These are phyloP conservation scores for Onygenales sp. DNA, from an alignment of 2,329 filamentous ascomycete genomes.

Conservation along the genomic window DNA sequence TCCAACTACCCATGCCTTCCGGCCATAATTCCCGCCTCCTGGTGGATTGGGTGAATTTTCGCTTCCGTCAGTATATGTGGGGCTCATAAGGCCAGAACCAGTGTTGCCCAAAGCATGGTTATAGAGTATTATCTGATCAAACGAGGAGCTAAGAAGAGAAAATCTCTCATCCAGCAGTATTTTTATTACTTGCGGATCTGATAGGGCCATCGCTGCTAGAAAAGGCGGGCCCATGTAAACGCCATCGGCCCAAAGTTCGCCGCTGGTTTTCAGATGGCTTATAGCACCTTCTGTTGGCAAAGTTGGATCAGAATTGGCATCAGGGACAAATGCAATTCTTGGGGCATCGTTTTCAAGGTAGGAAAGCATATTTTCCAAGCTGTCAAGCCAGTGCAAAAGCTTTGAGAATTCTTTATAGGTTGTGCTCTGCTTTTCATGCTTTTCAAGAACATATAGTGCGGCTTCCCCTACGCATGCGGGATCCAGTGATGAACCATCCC, in stretches of 20 bases:
- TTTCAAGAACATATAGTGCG: background rate
- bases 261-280: background rate
- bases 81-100: background rate
- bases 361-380: background rate
- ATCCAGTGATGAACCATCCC: background rate
- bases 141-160: background rate
- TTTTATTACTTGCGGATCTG: too few relatives aligned
- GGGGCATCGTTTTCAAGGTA: background rate
- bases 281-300: background rate
- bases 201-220: background rate
- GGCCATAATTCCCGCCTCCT: background rate
- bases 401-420: background rate
- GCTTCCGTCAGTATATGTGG: too few relatives aligned
- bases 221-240: background rate
- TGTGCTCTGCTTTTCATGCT: background rate
- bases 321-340: background rate
- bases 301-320: background rate
- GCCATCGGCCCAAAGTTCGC: background rate
- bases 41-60: background rate
- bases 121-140: background rate
- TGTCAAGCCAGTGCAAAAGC: background rate
- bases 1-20: background rate
- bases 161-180: background rate
- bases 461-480: background rate
- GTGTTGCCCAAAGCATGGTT: background rate